Conservation (phyloP, 805 yeast species). For the Brettanomyces naardenensis region DNA sequence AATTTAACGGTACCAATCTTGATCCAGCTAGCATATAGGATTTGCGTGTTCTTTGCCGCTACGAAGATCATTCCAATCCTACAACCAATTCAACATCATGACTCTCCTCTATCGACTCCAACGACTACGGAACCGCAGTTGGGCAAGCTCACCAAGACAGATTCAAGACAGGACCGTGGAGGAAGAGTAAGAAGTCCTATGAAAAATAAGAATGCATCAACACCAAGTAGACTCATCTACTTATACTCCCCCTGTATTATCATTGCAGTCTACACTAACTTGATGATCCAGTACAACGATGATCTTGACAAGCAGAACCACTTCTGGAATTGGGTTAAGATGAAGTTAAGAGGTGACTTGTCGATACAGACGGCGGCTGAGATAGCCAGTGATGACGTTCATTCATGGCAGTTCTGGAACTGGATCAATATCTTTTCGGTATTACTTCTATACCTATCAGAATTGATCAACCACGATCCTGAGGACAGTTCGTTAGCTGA, state of each 20-base stretch:
- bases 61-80: conserved; percentile 79
- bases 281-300: conserved; percentile 83
- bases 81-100: conserved; percentile 19
- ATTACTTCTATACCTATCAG: conserved; percentile 70
- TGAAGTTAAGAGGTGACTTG: conserved; percentile 11
- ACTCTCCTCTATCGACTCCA: conserved; percentile 3
- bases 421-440: conserved; percentile 89
- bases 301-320: conserved; percentile 52
- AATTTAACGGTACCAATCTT: conserved; percentile 77
- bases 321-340: conserved; percentile 25
- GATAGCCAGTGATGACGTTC: conserved; percentile 20
- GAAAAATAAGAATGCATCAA: conserved; percentile 10
- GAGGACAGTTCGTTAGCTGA: conserved; percentile 27
- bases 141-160: not conserved
- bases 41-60: conserved; percentile 81
- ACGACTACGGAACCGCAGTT: conserved; percentile 12
- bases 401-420: conserved; percentile 96
- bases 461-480: conserved; percentile 40
- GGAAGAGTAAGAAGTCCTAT: conserved; percentile 3
- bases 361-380: conserved; percentile 1
- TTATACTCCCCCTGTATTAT: conserved; percentile 91
- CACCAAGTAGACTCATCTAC: conserved; percentile 52
- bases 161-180: conserved; percentile 6
- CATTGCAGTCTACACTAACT: conserved; percentile 90
- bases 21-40: conserved; percentile 75